Evolutionary conservation across 1,139 yeast genomes (phyloP), one percentile per base, ranked within the genome.

Genomic region (Lodderomyces margitis): DNA sequence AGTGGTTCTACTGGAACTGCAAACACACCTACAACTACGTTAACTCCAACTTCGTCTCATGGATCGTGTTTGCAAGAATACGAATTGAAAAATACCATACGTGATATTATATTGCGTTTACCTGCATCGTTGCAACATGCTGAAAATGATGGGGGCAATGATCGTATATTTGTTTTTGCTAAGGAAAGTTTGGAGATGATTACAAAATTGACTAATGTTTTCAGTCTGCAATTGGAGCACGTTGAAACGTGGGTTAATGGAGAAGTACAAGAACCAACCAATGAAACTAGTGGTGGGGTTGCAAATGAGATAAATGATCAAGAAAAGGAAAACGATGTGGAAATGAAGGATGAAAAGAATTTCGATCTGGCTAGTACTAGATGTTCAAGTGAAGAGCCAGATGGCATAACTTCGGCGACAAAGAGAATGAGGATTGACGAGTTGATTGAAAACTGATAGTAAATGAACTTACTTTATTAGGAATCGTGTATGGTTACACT

Each of bases 161-260:
- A 86, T 35, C 78, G 81, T 51, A 86, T 88, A 1, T 66, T 92
- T 35, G 75, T 86, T 8, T 71, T 92, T 47, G 97, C 98, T 1
- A 85, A 85, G 50, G 98, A 92, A 61, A 83, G 95, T 0, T 68
- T 92, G 42, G 95, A 86, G 36, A 88, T 91, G 91, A 83, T 92
- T 36, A 75, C 84, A 35, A 85, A 85, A 47, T 82, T 92, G 25
- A 88, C 89, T 47, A 75, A 75, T 38, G 91, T 89, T 8, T 89
- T 94, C 48, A 91, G 85, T 57, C 91, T 85, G 33, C 89, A 91
- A 42, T 68, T 92, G 45, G 84, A 79, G 38, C 81, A 82, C 50
- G 96, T 96, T 1, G 97, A 91, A 58, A 67, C 71, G 25, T 91
- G 97, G 97, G 79, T 80, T 6, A 79, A 73, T 30, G 74, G 74